A percentile compares a stretch with the other conserved stretches of the same genome.
These are phyloP conservation scores for Penstemon newberryi DNA, from an alignment of 257 asterid species.

Conservation along the genomic window DNA sequence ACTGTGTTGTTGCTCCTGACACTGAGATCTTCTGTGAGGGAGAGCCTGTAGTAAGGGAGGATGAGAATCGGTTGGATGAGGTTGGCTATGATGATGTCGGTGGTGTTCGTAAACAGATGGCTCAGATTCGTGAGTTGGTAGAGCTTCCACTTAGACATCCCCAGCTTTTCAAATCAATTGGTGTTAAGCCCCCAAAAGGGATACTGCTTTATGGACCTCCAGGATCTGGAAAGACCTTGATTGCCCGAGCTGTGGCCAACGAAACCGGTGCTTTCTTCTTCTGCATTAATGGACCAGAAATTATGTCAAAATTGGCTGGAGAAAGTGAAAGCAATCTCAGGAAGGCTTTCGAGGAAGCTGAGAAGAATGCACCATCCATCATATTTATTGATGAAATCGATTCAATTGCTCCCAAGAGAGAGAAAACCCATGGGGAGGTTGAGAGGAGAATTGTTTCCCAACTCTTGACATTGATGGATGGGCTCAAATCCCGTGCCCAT, in stretches of 20 bases:
- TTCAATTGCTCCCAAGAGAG: conserved; percentile 94
- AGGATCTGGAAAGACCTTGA: conserved; percentile 87
- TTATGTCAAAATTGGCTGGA: conserved; percentile 87
- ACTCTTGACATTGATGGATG: conserved; percentile 93
- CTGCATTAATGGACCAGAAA: too few species aligned
- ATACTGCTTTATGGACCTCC: conserved; percentile 86
- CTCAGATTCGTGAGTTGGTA: conserved; percentile 84
- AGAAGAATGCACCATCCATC: conserved; percentile 39
- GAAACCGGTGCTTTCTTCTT: conserved; percentile 94
- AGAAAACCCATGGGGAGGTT: conserved; percentile 88
- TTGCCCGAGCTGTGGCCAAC: conserved; percentile 90
- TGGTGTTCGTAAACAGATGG: conserved; percentile 90
- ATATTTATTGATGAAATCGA: conserved; percentile 42
- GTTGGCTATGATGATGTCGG: conserved; percentile 91
- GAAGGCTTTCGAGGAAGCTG: conserved; percentile 95
- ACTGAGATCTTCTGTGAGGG: conserved; percentile 90
- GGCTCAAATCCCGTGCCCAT: conserved; percentile 85
- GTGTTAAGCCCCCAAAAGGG: conserved; percentile 90
- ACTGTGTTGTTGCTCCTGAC: conserved; percentile 85
- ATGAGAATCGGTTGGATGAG: conserved; percentile 74
- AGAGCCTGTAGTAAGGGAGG: conserved; percentile 76
- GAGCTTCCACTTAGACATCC: conserved; percentile 88
- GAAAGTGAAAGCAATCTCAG: conserved; percentile 93
- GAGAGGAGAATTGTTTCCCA: conserved; percentile 96
- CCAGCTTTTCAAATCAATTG: conserved; percentile 82